phyloP scores from a whole-genome alignment of 306 rosid genomes.

The Cucumis cinereus region DNA sequence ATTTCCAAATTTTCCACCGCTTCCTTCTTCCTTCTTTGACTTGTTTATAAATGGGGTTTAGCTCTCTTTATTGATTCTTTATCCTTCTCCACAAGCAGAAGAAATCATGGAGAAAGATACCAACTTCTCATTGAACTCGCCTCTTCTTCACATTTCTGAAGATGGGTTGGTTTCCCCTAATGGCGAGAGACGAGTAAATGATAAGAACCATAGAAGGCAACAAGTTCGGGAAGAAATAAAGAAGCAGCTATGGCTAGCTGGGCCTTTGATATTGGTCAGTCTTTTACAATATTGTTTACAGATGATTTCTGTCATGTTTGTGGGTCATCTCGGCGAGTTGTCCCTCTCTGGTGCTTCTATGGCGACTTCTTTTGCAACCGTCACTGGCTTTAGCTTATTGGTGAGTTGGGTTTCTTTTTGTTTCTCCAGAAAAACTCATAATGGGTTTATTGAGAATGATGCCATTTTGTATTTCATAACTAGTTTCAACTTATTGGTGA shows the following conservation, averaged over 20 bases:
- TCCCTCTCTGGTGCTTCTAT: slow-evolving; percentile 58
- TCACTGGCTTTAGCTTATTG: slow-evolving; percentile 65
- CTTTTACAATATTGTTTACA: slow-evolving; percentile 36
- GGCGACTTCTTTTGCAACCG: slow-evolving; percentile 63
- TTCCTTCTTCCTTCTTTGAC: background rate
- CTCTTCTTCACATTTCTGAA: background rate
- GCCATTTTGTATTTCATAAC: slow-evolving; percentile 5
- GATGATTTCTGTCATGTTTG: slow-evolving; percentile 63
- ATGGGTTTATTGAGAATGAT: background rate
- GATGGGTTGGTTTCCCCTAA: background rate
- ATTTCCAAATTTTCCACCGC: background rate
- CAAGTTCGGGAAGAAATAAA: slow-evolving; percentile 28
- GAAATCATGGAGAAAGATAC: background rate
- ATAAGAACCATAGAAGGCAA: background rate
- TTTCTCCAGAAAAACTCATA: background rate
- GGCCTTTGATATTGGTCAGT: slow-evolving; percentile 41
- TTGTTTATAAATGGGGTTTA: background rate
- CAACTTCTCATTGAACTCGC: background rate
- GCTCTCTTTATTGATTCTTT: background rate
- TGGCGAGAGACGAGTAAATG: background rate
- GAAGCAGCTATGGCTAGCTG: slow-evolving; percentile 83
- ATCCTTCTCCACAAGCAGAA: background rate
- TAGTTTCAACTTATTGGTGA: slow-evolving; percentile 59
- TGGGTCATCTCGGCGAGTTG: slow-evolving; percentile 56
- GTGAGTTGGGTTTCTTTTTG: slow-evolving; percentile 21